Conservation (phyloP, 495 filamentous ascomycete genomes). For the Trichodelitschia bisporula region DNA sequence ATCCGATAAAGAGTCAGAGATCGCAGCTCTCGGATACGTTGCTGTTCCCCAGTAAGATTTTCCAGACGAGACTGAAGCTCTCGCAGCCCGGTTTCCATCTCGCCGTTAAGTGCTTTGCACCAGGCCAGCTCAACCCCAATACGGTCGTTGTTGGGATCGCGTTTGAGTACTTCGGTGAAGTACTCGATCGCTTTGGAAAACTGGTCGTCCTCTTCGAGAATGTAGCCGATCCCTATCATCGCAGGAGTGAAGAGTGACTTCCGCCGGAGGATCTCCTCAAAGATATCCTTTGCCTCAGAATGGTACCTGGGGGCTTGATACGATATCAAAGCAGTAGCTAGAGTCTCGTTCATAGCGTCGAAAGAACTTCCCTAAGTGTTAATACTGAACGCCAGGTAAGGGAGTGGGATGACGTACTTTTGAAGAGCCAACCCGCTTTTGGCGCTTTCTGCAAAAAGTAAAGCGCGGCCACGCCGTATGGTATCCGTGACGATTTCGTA, state of each 20-base stretch:
- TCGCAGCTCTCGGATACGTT: constrained; percentile 43
- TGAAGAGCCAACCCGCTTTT: constrained; percentile 39
- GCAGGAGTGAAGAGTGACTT: constrained; percentile 51
- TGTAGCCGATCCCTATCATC: constrained; percentile 70
- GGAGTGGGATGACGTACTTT: too few relatives aligned
- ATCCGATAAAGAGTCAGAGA: constrained; percentile 72
- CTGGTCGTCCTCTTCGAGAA: constrained; percentile 79
- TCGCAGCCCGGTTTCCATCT: constrained; percentile 32
- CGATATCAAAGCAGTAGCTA: constrained; percentile 63
- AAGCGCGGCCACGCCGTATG: constrained; percentile 41
- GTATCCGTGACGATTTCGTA: constrained; percentile 62
- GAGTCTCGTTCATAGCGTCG: constrained; percentile 25
- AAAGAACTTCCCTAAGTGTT: too few relatives aligned
- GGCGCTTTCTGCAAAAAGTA: constrained; percentile 29
- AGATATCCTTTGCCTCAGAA: constrained; percentile 58
- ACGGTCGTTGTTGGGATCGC: constrained; percentile 44
- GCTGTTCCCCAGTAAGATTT: too few relatives aligned
- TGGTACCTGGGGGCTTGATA: constrained; percentile 81
- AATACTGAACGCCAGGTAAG: too few relatives aligned
- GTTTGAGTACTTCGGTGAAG: constrained; percentile 41
- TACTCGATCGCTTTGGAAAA: constrained; percentile 57
- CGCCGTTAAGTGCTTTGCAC: constrained; percentile 66
- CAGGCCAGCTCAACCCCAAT: constrained; percentile 69
- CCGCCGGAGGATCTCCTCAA: constrained; percentile 49
- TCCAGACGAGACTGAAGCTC: constrained; percentile 48